Conservation (phyloP, 257 asterid species). For the Solanum virginianum region DNA sequence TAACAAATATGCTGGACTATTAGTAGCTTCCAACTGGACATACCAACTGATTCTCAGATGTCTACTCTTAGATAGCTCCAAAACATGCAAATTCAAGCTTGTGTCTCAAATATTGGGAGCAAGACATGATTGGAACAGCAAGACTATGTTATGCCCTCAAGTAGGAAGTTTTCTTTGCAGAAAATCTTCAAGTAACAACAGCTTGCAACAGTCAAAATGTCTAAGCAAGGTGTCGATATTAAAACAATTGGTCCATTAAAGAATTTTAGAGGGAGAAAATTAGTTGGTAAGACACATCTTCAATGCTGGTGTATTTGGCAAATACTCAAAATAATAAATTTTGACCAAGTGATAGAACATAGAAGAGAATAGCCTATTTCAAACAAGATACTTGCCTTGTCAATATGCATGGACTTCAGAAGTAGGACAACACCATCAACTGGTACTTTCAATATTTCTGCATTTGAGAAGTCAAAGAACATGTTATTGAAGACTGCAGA, state of each 20-base stretch:
- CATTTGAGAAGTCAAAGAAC: conserved; percentile 57
- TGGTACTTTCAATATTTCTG: conserved; percentile 84
- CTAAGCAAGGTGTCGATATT: neutral
- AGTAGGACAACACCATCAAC: conserved; percentile 96
- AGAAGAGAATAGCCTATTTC: neutral
- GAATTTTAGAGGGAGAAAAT: neutral
- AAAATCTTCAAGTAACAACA: neutral
- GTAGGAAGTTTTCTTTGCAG: neutral
- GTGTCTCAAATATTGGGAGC: neutral
- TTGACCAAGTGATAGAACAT: neutral
- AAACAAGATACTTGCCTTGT: conserved; percentile 36
- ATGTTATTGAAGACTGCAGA: conserved; percentile 67
- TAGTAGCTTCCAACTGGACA: neutral
- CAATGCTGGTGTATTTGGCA: neutral
- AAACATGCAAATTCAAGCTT: neutral
- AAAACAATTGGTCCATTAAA: neutral
- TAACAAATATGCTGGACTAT: neutral
- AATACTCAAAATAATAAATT: neutral
- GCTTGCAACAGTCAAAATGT: neutral
- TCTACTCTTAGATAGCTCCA: neutral
- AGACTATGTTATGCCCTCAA: neutral
- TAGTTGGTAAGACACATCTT: neutral
- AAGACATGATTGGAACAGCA: neutral
- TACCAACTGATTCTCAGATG: neutral
- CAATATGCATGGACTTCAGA: conserved; percentile 86